phyloP scores from a whole-genome alignment of 345 rosid species.

The Sisymbrium irio region DNA sequence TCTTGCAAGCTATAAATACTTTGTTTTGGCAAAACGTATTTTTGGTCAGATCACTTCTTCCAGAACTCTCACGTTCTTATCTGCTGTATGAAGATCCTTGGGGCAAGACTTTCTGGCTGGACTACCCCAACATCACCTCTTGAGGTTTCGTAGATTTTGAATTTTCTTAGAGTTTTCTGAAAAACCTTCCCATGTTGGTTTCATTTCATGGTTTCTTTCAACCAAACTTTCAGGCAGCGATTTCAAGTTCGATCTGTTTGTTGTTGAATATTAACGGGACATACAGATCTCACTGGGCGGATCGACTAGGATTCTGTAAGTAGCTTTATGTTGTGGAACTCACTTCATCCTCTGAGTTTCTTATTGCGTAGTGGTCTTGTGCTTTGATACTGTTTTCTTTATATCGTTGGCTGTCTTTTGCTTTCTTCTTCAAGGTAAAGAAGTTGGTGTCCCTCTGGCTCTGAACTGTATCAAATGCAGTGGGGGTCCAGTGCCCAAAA shows the following conservation, averaged over 20 bases:
- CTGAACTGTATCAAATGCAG: conserved; percentile 82
- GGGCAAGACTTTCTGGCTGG: conserved; percentile 83
- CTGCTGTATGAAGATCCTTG: conserved; percentile 62
- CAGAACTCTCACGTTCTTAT: conserved; percentile 27
- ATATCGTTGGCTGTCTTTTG: conserved; percentile 17
- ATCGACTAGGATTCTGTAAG: conserved; percentile 49
- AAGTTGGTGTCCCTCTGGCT: conserved; percentile 62
- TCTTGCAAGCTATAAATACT: not conserved
- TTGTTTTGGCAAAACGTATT: too few relatives aligned
- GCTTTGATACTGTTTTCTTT: conserved; percentile 18
- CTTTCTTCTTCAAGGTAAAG: conserved; percentile 56
- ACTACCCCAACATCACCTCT: conserved; percentile 78
- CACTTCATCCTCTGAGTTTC: conserved; percentile 9
- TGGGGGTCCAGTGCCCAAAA: conserved; percentile 79
- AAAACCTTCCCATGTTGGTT: conserved; percentile 9
- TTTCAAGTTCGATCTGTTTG: conserved; percentile 47
- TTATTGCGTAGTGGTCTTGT: conserved; percentile 6
- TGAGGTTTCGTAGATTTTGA: conserved; percentile 49
- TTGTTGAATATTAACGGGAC: conserved; percentile 83
- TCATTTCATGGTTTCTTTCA: not conserved
- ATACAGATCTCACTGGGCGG: conserved; percentile 92
- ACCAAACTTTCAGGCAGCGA: conserved; percentile 50
- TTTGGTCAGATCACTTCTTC: conserved; percentile 5
- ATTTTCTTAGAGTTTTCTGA: conserved; percentile 20
- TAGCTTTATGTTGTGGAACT: too few relatives aligned